phyloP scores from a whole-genome alignment of 805 yeast genomes.

The Pichia cephalocereana region DNA sequence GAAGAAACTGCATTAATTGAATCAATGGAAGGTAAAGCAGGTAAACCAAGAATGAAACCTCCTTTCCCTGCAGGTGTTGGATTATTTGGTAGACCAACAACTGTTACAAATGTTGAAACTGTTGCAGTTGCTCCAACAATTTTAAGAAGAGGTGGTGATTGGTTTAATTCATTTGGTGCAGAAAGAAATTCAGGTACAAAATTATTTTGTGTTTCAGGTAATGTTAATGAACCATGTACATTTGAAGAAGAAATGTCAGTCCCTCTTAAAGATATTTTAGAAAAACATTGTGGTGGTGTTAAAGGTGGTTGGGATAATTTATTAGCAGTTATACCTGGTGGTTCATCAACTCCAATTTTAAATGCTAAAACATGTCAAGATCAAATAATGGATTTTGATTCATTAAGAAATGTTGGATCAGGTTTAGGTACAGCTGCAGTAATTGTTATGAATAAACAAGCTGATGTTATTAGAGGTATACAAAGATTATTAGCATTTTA shows the following conservation, averaged over 20 bases:
- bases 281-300: slow-evolving; percentile 85
- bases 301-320: slow-evolving; percentile 91
- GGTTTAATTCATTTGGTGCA: slow-evolving; percentile 81
- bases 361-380: slow-evolving; percentile 57
- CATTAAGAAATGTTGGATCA: slow-evolving; percentile 74
- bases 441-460: slow-evolving; percentile 80
- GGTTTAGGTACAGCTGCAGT: slow-evolving; percentile 93
- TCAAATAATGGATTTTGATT: slow-evolving; percentile 82
- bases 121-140: slow-evolving; percentile 88
- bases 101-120: slow-evolving; percentile 87
- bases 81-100: slow-evolving; percentile 81
- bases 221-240: slow-evolving; percentile 86
- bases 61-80: slow-evolving; percentile 96
- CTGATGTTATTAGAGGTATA: slow-evolving; percentile 78
- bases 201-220: slow-evolving; percentile 80
- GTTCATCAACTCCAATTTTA: slow-evolving; percentile 78
- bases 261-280: slow-evolving; percentile 72
- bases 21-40: slow-evolving; percentile 86
- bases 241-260: slow-evolving; percentile 93
- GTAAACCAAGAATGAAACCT: slow-evolving; percentile 88
- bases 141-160: slow-evolving; percentile 78
- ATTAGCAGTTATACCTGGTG: slow-evolving; percentile 84
- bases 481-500: slow-evolving; percentile 78
- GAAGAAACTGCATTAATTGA: slow-evolving; percentile 88
- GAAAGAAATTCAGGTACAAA: slow-evolving; percentile 80